Evolutionary conservation across 306 rosid genomes (phyloP), one percentile per base, ranked within the genome.

Genomic region (Quercus variabilis): DNA sequence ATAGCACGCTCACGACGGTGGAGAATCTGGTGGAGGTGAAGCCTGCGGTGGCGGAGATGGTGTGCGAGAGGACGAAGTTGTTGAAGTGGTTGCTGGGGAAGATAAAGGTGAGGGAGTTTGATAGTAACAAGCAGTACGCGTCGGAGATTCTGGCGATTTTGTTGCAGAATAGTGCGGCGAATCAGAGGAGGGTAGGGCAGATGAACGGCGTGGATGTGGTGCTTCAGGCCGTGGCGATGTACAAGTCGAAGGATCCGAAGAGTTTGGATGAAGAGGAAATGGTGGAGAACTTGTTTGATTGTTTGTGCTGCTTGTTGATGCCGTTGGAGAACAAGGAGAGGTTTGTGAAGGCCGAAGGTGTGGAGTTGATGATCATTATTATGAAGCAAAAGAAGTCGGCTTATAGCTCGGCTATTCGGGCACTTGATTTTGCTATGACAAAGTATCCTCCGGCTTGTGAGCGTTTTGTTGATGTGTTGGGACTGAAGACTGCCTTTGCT

Each of bases 361-460:
- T 94, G 80, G 98, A 94, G 78, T 84, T 92, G 90, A 94, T 94
- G 98, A 91, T 94, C 33, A 94, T 94, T 76, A 92, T 92, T 21
- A 92, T 94, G 90, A 92, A 94, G 74, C 98, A 94, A 83, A 94
- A 94, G 93, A 94, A 94, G 76, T 88, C 94, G 57, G 98, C 98
- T 69, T 94, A 92, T 84, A 97, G 91, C 6, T 94, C 98, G 0
- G 98, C 98, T 23, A 88, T 94, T 12, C 87, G 97, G 87, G 98
- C 98, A 14, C 94, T 94, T 69, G 98, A 94, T 87, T 94, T 94
- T 9, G 97, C 98, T 30, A 92, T 94, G 97, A 94, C 98, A 6
- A 94, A 88, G 79, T 94, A 91, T 69, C 98, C 94, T 23, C 97
- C 95, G 5, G 98, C 97, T 14, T 94, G 98, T 58, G 98, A 94